Evolutionary conservation across 305 asterid genomes (phyloP), one percentile per base, ranked within the genome.

Genomic region (Coffea humblotiana): DNA sequence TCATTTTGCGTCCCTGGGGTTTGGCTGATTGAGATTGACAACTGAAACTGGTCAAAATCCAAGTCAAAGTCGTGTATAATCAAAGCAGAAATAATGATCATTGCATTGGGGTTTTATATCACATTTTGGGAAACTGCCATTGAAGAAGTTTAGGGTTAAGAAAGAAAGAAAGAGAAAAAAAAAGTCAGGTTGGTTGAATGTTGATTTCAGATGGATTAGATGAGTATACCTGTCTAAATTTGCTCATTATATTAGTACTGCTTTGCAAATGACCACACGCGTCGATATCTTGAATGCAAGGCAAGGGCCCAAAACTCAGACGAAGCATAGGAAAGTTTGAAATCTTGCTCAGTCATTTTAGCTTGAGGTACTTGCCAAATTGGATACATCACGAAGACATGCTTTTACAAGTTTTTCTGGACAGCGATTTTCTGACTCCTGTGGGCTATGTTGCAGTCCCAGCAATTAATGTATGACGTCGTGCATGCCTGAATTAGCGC

Each of bases 111-210:
- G 0, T 56, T n/a, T 18, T 40, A 18, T 18, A 18, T 18, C 25
- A 40, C 25, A 19, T 19, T 56, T 56, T 14, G 16, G 16, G 58
- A 19, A 6, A 56, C 9, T 3, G 25, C 25, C 18, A 19, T 19
- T 19, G 21, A 19, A 56, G 25, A 56, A 56, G 1, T 56, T 56
- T 1, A 0, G 27, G 64, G 27, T 58, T 6, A 58, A 58, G 60
- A 52, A 52, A 60, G 29, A 21, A 71, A 71, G 45, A 47, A 8
- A 32, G 13, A n/a, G n/a, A n/a, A n/a, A n/a, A 40, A 32, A 32
- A 32, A 3, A 3, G 6, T 4, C 35, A 23, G 74, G 65, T 77
- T 66, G 80, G 74, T 77, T 77, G 72, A 66, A 63, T 77, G 80
- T 77, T 73, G 51, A 15, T 48, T 14, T 49, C 21, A 4, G 52